phyloP scores from a whole-genome alignment of 305 asterid genomes.

The Fraxinus paxiana region DNA sequence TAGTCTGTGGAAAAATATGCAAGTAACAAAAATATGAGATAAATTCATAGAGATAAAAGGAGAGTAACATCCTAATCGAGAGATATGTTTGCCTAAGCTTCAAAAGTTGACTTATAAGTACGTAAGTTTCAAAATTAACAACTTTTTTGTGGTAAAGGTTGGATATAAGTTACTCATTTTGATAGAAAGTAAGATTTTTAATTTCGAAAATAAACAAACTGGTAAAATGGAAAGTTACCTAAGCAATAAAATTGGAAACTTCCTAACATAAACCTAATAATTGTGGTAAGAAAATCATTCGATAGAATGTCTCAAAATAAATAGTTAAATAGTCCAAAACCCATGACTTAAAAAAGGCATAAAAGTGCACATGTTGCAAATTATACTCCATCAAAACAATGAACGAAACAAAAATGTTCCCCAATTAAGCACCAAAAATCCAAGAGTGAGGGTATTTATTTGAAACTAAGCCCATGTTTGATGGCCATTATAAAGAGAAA shows the following conservation, averaged over 20 bases:
- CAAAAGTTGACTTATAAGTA: neutral
- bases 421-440: neutral
- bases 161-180: neutral
- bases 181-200: neutral
- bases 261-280: neutral
- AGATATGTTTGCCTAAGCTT: neutral
- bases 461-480: neutral
- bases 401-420: neutral
- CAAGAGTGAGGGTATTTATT: neutral
- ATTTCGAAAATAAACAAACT: neutral
- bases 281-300: neutral
- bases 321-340: neutral
- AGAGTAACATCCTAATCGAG: neutral
- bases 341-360: neutral
- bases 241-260: neutral
- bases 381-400: neutral
- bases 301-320: neutral
- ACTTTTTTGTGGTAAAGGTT: neutral
- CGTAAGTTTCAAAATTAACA: neutral
- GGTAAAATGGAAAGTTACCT: too few species aligned
- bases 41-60: neutral
- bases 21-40: neutral
- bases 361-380: neutral
- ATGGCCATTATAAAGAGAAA: too few species aligned
- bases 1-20: slow-evolving; percentile 40